Evolutionary conservation across 257 asterid species (phyloP).

Genomic region (Linderniella brevidens): DNA sequence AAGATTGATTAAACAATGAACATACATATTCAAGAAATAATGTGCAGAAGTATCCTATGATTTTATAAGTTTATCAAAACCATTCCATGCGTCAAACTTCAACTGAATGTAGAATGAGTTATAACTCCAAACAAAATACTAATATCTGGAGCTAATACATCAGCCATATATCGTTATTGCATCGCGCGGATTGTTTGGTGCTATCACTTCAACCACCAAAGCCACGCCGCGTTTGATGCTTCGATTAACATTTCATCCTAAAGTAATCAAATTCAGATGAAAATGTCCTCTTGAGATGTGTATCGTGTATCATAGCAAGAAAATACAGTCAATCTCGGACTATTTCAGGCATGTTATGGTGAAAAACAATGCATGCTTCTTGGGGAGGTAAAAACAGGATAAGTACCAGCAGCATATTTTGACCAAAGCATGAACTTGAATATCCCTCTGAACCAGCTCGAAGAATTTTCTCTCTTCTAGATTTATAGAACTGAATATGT

Average conservation of each 20-base stretch:
- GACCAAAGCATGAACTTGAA: not conserved
- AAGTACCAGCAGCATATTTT: too few relatives aligned
- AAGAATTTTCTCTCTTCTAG: too few relatives aligned
- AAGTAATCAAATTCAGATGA: not conserved
- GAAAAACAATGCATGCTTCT: too few relatives aligned
- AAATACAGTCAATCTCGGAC: not conserved
- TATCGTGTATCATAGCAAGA: not conserved
- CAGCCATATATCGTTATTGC: constrained; percentile 34
- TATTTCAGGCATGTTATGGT: too few relatives aligned
- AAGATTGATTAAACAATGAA: too few relatives aligned
- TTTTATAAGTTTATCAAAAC: not conserved
- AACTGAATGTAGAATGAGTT: constrained; percentile 40
- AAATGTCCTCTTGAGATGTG: not conserved
- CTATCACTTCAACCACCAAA: constrained; percentile 34
- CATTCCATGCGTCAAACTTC: constrained; percentile 5
- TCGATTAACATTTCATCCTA: constrained; percentile 1
- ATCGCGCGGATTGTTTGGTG: constrained; percentile 26
- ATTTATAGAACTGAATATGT: not conserved
- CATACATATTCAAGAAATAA: too few relatives aligned
- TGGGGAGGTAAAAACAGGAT: too few relatives aligned
- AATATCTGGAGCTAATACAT: constrained; percentile 39
- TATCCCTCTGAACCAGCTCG: not conserved
- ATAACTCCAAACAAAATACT: constrained; percentile 48
- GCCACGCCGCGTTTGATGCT: constrained; percentile 25
- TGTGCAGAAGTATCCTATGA: too few relatives aligned